Conservation (phyloP, 1,284 basidiomycete species). For the Fomitopsis pinicola region DNA sequence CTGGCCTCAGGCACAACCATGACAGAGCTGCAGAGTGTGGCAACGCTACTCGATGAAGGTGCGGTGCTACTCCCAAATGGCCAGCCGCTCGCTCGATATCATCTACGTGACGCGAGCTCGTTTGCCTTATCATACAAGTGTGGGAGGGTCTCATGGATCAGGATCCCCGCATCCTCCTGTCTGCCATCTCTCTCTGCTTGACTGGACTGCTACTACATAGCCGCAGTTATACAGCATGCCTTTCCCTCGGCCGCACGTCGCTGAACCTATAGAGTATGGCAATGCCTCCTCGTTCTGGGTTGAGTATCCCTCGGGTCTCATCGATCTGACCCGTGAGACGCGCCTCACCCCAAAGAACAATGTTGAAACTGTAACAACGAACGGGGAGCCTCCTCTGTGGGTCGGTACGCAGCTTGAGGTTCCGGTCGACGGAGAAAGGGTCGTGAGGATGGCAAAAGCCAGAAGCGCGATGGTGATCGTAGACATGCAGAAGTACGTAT, state of each 20-base stretch:
- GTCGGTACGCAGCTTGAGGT: slow-evolving; percentile 47
- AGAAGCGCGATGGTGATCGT: slow-evolving; percentile 56
- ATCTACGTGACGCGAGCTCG: neutral
- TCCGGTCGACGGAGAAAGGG: slow-evolving; percentile 44
- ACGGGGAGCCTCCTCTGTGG: slow-evolving; percentile 26
- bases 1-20: neutral
- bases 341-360: slow-evolving; percentile 28
- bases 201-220: neutral
- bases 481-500: slow-evolving; percentile 69
- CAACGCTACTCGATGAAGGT: neutral
- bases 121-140: neutral
- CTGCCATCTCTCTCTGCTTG: neutral
- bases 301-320: slow-evolving; percentile 59
- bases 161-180: neutral
- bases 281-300: slow-evolving; percentile 59
- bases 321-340: slow-evolving; percentile 52
- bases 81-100: neutral
- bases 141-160: neutral
- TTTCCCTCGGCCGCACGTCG: slow-evolving; percentile 37
- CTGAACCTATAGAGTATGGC: slow-evolving; percentile 47
- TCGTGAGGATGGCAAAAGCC: slow-evolving; percentile 45
- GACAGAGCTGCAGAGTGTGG: neutral
- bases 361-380: slow-evolving; percentile 2
- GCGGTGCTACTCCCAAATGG: neutral
- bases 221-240: slow-evolving; percentile 29